Evolutionary conservation across 2,329 filamentous ascomycete genomes (phyloP).

Genomic region (Exophiala oligosperma): DNA sequence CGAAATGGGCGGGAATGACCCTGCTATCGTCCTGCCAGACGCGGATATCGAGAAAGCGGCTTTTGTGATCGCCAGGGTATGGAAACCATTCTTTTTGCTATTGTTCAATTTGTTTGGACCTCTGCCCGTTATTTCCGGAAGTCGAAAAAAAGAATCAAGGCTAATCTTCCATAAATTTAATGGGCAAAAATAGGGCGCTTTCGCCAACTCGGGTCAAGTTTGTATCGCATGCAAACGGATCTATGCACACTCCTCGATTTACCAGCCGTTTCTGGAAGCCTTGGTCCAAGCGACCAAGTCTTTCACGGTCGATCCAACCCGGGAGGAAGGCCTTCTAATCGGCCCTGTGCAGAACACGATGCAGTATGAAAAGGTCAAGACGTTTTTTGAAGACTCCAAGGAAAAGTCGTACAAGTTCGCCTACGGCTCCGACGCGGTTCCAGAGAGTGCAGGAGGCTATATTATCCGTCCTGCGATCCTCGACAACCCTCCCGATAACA

Average conservation of each 20-base stretch:
- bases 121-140: no score
- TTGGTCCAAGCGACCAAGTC: constrained; percentile 42
- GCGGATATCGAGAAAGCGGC: constrained; percentile 55
- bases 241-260: constrained; percentile 59
- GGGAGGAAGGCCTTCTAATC: constrained; percentile 48
- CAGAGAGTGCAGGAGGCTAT: constrained; percentile 48
- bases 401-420: constrained; percentile 56
- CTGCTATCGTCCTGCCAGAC: constrained; percentile 59
- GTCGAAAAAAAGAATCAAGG: no score
- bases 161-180: no score
- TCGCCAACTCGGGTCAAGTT: constrained; percentile 60
- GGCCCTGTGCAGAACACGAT: constrained; percentile 66
- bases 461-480: constrained; percentile 48
- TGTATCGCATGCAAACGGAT: constrained; percentile 56
- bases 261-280: constrained; percentile 48
- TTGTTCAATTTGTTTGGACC: no score
- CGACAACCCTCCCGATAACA: constrained; percentile 34
- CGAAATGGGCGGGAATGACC: constrained; percentile 63
- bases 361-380: constrained; percentile 63
- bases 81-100: no score
- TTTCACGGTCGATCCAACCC: constrained; percentile 32
- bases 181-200: constrained; percentile 39
- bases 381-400: constrained; percentile 57
- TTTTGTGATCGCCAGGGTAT: constrained; percentile 47
- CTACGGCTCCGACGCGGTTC: constrained; percentile 45